Percentiles rank a stretch among this genome's conserved stretches.
Evolutionary conservation across 306 rosid species (phyloP).

Genomic region (Begonia loranthoides): DNA sequence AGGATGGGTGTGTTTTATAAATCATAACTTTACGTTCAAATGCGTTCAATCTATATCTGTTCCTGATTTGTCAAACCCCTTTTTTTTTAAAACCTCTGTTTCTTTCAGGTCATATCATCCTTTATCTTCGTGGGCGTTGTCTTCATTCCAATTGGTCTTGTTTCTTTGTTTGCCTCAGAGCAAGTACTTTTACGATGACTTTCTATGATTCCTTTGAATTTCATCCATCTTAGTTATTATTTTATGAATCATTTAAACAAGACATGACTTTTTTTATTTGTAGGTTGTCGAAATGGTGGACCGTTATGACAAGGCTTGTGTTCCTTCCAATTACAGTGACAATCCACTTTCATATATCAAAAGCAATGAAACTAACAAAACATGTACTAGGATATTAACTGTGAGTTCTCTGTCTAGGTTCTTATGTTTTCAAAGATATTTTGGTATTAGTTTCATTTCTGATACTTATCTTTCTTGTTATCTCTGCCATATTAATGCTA

Average conservation of each 20-base stretch:
- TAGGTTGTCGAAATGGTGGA: constrained; percentile 57
- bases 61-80: neutral
- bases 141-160: constrained; percentile 66
- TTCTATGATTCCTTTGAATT: neutral
- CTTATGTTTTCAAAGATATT: constrained; percentile 1
- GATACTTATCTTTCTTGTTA: neutral
- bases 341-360: constrained; percentile 34
- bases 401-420: constrained; percentile 34
- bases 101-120: constrained; percentile 46
- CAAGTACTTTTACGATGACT: constrained; percentile 24
- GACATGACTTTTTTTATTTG: constrained; percentile 4
- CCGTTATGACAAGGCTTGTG: constrained; percentile 46
- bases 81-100: neutral
- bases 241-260: neutral
- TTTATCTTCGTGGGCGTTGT: constrained; percentile 43
- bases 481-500: neutral
- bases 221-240: neutral
- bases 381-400: constrained; percentile 32
- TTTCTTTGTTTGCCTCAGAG: constrained; percentile 60
- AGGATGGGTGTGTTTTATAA: constrained; percentile 42
- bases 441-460: neutral
- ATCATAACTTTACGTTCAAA: neutral
- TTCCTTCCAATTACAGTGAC: constrained; percentile 21
- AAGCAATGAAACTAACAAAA: constrained; percentile 31
- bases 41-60: constrained; percentile 1